A percentile compares a stretch with the other conserved stretches of the same genome.
Evolutionary conservation across 2,329 filamentous ascomycete genomes (phyloP).

Genomic region (Talaromyces piceae): DNA sequence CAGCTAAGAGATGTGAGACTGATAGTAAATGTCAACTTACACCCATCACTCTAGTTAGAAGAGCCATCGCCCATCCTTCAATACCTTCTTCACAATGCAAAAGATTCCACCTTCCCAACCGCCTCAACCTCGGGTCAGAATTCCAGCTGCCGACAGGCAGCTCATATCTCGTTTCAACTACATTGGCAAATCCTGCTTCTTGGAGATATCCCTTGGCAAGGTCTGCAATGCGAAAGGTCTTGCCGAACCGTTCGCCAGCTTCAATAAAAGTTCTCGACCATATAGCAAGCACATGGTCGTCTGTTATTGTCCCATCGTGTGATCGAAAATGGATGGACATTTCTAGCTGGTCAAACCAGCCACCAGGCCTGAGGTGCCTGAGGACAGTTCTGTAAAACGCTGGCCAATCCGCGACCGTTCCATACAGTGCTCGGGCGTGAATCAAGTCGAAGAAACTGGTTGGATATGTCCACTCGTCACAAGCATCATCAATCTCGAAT

Average conservation of each 20-base stretch:
- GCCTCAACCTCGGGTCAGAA: background rate
- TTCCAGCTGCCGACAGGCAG: slow-evolving; percentile 8
- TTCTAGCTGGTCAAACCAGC: slow-evolving; percentile 23
- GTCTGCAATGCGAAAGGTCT: slow-evolving; percentile 19
- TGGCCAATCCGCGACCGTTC: slow-evolving; percentile 22
- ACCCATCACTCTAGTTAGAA: slow-evolving; percentile 23
- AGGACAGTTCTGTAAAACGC: slow-evolving; percentile 16
- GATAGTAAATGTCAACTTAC: slow-evolving; percentile 12
- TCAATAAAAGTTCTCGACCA: slow-evolving; percentile 14
- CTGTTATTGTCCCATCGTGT: slow-evolving; percentile 19
- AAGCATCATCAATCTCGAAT: slow-evolving; percentile 19
- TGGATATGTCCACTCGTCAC: slow-evolving; percentile 19
- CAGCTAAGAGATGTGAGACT: background rate
- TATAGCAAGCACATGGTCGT: slow-evolving; percentile 11
- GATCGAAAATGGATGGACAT: slow-evolving; percentile 22
- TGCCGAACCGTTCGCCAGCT: slow-evolving; percentile 18
- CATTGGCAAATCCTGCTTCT: slow-evolving; percentile 46
- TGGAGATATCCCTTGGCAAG: slow-evolving; percentile 35
- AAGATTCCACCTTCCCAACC: slow-evolving; percentile 4
- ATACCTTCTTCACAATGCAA: slow-evolving; percentile 4
- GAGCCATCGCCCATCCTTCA: slow-evolving; percentile 22
- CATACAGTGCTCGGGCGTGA: slow-evolving; percentile 19
- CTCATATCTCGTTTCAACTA: slow-evolving; percentile 28
- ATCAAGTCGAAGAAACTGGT: slow-evolving; percentile 21
- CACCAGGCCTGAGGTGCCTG: slow-evolving; percentile 20